phyloP scores from a whole-genome alignment of 2,329 filamentous ascomycete genomes.

The Pseudogymnoascus sp. region DNA sequence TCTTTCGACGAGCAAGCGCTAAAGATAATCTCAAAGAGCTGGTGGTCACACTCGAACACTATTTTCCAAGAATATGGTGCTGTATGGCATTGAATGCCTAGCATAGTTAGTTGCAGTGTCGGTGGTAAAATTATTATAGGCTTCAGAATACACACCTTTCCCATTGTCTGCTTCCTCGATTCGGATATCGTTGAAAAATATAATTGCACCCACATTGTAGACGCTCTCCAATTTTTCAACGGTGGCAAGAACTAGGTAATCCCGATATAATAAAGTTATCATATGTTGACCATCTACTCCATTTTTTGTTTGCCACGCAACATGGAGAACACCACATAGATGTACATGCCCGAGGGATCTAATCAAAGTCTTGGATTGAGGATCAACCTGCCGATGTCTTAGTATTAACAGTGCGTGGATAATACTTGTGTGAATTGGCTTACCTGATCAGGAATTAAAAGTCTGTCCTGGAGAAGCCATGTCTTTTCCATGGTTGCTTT shows the following conservation, averaged over 20 bases:
- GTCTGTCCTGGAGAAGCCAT: conserved; percentile 75
- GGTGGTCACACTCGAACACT: conserved; percentile 69
- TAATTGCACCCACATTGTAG: conserved; percentile 69
- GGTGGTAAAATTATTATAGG: conserved; percentile 18
- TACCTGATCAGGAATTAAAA: conserved; percentile 69
- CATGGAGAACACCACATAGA: conserved; percentile 75
- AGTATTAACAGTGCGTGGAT: background rate
- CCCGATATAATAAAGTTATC: conserved; percentile 76
- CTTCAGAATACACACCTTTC: conserved; percentile 45
- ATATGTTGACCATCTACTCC: conserved; percentile 72
- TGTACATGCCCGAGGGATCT: conserved; percentile 73
- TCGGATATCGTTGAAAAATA: conserved; percentile 58
- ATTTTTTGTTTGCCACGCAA: conserved; percentile 69
- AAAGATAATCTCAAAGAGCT: conserved; percentile 77
- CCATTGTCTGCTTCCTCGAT: conserved; percentile 71
- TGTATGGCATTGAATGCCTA: conserved; percentile 81
- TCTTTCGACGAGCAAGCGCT: conserved; percentile 79
- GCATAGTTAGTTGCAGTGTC: background rate
- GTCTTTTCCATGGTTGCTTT: conserved; percentile 71
- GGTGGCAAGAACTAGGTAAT: conserved; percentile 70
- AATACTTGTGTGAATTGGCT: conserved; percentile 21
- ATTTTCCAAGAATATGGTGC: conserved; percentile 89
- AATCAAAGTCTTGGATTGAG: conserved; percentile 57
- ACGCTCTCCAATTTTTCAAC: conserved; percentile 56
- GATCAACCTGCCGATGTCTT: conserved; percentile 34